Evolutionary conservation across 805 yeast genomes (phyloP), one percentile per base, ranked within the genome.

Genomic region (Sugiyamaella marilandica): DNA sequence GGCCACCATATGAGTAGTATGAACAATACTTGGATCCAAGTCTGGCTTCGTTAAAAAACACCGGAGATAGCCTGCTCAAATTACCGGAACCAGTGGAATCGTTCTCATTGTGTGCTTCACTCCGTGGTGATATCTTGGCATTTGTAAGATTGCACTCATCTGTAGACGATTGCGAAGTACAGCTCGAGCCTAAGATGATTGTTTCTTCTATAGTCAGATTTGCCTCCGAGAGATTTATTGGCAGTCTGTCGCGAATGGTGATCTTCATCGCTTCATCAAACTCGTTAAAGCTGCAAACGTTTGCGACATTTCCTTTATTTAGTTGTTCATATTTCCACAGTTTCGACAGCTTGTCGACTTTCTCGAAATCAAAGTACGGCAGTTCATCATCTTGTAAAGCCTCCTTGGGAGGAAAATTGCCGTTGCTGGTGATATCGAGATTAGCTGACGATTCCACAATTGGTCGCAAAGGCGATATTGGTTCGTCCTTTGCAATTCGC

Each of bases 201-300:
- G 45, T 16, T n/a, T 18, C 39, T 11, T 14, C 49, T 19, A 24
- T 32, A 4, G 29, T 45, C 18, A 14, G 26, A 14, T 47, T 44
- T 10, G 29, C 37, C 5, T 35, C 36, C 11, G 33, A n/a, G n/a
- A 34, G 26, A 32, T 47, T 24, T 11, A 48, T 34, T 10, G 51
- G 51, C 35, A 48, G 14, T 26, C 51, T 18, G 33, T 48, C 51
- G 13, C 41, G 19, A 4, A 48, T 10, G 8, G 51, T 48, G 37
- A 48, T 48, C 46, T 39, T 19, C 13, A 48, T 48, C 26, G 51
- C 51, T 24, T 48, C 51, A 26, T 48, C 51, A 24, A 24, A 24
- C 29, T 24, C 29, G 7, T 24, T 7, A 24, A 24, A 24, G 29
- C 29, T 24, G 29, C 7, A 24, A 24, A 24, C 7, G 7, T 24